Conservation (phyloP, 2,329 filamentous ascomycete species). For the Alternaria triticimaculans region DNA sequence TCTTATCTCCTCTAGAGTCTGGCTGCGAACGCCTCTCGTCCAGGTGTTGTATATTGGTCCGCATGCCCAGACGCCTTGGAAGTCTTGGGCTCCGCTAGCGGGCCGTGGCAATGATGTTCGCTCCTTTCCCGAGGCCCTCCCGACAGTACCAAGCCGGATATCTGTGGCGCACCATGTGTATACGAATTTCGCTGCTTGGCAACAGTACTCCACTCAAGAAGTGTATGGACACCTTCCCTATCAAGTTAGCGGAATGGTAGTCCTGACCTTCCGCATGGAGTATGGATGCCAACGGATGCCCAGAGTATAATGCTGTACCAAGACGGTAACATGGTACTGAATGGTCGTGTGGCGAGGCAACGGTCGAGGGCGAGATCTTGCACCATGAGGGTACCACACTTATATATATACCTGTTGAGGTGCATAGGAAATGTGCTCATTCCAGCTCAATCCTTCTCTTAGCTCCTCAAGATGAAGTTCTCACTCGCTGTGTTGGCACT, state of each 20-base stretch:
- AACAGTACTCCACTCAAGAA: neutral
- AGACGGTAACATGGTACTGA: conserved; percentile 8
- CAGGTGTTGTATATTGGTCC: neutral
- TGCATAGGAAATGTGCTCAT: conserved; percentile 24
- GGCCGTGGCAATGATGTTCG: neutral
- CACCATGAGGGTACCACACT: neutral
- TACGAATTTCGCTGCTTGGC: conserved; percentile 5
- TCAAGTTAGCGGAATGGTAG: conserved; percentile 3
- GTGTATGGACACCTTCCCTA: conserved; percentile 11
- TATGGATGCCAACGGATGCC: conserved; percentile 17
- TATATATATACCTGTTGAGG: conserved; percentile 24
- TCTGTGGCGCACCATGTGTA: neutral
- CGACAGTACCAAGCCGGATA: neutral
- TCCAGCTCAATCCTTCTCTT: conserved; percentile 29
- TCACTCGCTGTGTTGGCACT: conserved; percentile 28
- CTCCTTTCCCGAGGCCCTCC: neutral
- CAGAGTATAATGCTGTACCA: conserved; percentile 14
- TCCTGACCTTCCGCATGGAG: conserved; percentile 19
- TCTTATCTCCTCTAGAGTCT: conserved; percentile 4
- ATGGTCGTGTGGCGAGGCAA: conserved; percentile 3
- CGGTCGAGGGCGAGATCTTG: neutral
- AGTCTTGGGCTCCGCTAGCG: conserved; percentile 1
- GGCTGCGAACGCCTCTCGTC: neutral
- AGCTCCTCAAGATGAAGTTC: conserved; percentile 34
- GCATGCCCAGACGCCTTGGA: neutral